Evolutionary conservation across 306 rosid species (phyloP), one percentile per base, ranked within the genome.

Genomic region (Corylus avellana): DNA sequence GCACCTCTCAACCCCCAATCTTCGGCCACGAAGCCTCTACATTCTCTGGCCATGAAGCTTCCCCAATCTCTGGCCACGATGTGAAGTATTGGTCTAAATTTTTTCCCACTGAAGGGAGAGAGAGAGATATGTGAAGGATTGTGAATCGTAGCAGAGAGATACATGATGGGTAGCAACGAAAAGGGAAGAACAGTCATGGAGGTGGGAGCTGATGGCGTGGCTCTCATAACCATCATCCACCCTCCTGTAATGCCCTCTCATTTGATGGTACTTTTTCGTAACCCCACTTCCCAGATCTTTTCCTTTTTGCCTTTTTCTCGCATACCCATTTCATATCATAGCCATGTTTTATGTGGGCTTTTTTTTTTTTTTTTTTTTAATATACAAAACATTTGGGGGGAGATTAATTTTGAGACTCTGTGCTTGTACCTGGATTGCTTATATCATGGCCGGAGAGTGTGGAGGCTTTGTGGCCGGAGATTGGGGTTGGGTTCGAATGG

Each of bases 171-270:
- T 16, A 83, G 85, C 90, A 67, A 37, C 66, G 82, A 68, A 22
- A 87, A 82, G 77, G 97, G 97, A 11, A 86, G 88, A 75, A 87
- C 97, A 13, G 73, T 76, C 14, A 37, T 96, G 84, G 92, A 96
- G 37, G 94, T 96, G 49, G 99, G 98, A 76, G 78, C 88, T 62
- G 99, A 96, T 81, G 98, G 99, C 5, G 89, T 96, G 48, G 99
- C 92, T 78, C 35, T 96, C 75, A 91, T 95, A 89, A 93, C 98
- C 75, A 84, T 95, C 85, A 79, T 93, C 89, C 88, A 96, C 73
- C 99, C 99, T 74, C 99, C 99, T 37, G 97, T 75, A 96, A 96
- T 84, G 91, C 99, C 50, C 99, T 96, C 79, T 91, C 99, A 14
- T 81, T 86, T 49, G 99, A 93, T 78, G 99, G 99, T 93, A 90